phyloP scores from a whole-genome alignment of 192 early-diverging fungal species.

The Cetraspora pellucida region DNA sequence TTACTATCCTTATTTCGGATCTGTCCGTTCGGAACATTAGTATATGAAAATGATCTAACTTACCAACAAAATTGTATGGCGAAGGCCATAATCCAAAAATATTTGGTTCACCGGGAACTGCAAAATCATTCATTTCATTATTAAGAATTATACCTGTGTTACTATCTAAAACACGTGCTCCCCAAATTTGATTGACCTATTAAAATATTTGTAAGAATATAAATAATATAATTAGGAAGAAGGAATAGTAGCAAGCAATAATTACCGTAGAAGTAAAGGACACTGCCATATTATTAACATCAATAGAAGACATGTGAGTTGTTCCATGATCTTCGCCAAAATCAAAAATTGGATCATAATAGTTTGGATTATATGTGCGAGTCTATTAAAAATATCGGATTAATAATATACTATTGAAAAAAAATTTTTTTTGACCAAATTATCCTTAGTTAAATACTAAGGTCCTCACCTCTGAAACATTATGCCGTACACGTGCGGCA shows the following conservation, averaged over 20 bases:
- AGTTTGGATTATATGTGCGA: conserved; percentile 66
- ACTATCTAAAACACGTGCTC: conserved; percentile 83
- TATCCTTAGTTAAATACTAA: neutral
- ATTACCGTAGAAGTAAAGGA: conserved; percentile 79
- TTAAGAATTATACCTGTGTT: conserved; percentile 93
- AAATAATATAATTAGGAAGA: neutral
- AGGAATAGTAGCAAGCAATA: neutral
- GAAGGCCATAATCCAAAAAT: conserved; percentile 82
- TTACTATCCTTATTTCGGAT: too few species aligned
- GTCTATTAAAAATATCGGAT: conserved; percentile 22
- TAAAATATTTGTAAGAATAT: neutral
- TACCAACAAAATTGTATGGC: conserved; percentile 80
- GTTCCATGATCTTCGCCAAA: conserved; percentile 84
- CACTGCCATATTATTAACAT: conserved; percentile 74
- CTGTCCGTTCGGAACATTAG: neutral
- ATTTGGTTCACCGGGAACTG: conserved; percentile 72
- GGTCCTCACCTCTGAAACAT: neutral
- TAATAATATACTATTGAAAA: neutral
- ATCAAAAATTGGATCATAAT: conserved; percentile 86
- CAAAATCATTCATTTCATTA: conserved; percentile 96
- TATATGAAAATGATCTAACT: neutral
- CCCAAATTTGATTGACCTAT: conserved; percentile 82
- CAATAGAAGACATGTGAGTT: conserved; percentile 87
- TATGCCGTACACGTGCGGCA: neutral
- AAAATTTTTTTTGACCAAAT: too few species aligned